phyloP scores from a whole-genome alignment of 371 early-diverging fungal species.

The Mucor saturninus region DNA sequence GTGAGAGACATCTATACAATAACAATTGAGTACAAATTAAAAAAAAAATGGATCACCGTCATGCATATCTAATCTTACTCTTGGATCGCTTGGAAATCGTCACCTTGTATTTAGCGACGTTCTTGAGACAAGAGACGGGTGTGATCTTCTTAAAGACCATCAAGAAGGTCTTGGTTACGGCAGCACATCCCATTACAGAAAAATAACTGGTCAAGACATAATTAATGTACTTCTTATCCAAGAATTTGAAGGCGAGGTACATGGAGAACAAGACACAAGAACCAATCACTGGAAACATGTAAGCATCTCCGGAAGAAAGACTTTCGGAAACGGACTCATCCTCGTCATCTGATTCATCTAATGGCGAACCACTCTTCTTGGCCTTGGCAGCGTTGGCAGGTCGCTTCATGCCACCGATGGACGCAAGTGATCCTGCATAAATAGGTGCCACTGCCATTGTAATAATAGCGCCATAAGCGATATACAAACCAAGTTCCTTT shows the following conservation, averaged over 20 bases:
- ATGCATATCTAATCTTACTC: slow-evolving; percentile 49
- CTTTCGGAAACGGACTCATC: slow-evolving; percentile 76
- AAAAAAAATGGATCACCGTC: background rate
- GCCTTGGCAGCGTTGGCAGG: slow-evolving; percentile 48
- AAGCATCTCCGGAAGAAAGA: slow-evolving; percentile 88
- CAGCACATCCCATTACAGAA: slow-evolving; percentile 79
- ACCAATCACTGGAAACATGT: slow-evolving; percentile 92
- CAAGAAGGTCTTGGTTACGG: slow-evolving; percentile 71
- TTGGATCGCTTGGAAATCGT: slow-evolving; percentile 72
- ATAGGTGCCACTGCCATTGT: slow-evolving; percentile 90
- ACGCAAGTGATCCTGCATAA: slow-evolving; percentile 81
- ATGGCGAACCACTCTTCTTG: slow-evolving; percentile 33
- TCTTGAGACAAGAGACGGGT: slow-evolving; percentile 53
- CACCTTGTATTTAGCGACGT: slow-evolving; percentile 71
- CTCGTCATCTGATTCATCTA: slow-evolving; percentile 57
- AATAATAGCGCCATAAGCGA: slow-evolving; percentile 89
- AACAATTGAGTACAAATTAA: background rate
- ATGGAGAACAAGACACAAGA: slow-evolving; percentile 83
- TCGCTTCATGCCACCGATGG: slow-evolving; percentile 78
- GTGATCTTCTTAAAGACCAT: slow-evolving; percentile 55
- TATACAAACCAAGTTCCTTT: slow-evolving; percentile 52
- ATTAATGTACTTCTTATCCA: slow-evolving; percentile 88
- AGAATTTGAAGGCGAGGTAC: slow-evolving; percentile 84
- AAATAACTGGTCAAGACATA: slow-evolving; percentile 88
- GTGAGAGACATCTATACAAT: slow-evolving; percentile 58